A percentile compares a stretch with the other conserved stretches of the same genome.
phyloP scores from a whole-genome alignment of 2,329 filamentous ascomycete species.

The Verticillium nonalfalfae region DNA sequence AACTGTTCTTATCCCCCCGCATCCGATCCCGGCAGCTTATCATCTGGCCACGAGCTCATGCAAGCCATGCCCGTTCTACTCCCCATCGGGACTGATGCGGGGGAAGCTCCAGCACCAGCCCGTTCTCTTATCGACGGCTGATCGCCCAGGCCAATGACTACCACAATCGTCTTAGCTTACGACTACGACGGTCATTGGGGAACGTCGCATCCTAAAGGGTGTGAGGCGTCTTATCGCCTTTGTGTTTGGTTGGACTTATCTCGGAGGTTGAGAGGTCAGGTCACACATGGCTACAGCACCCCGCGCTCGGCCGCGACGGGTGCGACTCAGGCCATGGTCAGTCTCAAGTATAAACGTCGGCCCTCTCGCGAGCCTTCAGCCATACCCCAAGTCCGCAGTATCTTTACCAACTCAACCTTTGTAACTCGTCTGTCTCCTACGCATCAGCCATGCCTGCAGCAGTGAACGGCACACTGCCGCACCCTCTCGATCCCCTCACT shows the following conservation, averaged over 20 bases:
- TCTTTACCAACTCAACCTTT: background rate
- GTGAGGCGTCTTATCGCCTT: background rate
- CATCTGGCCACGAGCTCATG: background rate
- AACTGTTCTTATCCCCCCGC: background rate
- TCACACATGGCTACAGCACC: background rate
- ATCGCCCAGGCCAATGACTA: background rate
- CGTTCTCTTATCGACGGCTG: background rate
- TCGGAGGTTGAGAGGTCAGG: background rate
- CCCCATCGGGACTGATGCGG: slow-evolving; percentile 2
- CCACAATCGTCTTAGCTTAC: background rate
- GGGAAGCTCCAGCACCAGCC: background rate
- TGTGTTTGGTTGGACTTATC: background rate
- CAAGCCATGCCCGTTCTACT: background rate
- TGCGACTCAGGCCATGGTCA: background rate
- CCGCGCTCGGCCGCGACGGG: too few species aligned
- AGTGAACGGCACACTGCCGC: slow-evolving; percentile 17
- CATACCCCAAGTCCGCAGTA: background rate
- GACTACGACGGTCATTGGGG: background rate
- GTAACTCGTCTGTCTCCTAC: background rate
- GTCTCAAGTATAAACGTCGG: background rate
- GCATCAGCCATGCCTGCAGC: background rate
- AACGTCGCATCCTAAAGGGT: background rate
- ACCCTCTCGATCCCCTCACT: slow-evolving; percentile 75
- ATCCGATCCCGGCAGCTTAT: background rate
- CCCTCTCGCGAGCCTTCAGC: background rate